Evolutionary conservation across 495 filamentous ascomycete species (phyloP), one percentile per base, ranked within the genome.

Genomic region (Schizothecium vesticola): DNA sequence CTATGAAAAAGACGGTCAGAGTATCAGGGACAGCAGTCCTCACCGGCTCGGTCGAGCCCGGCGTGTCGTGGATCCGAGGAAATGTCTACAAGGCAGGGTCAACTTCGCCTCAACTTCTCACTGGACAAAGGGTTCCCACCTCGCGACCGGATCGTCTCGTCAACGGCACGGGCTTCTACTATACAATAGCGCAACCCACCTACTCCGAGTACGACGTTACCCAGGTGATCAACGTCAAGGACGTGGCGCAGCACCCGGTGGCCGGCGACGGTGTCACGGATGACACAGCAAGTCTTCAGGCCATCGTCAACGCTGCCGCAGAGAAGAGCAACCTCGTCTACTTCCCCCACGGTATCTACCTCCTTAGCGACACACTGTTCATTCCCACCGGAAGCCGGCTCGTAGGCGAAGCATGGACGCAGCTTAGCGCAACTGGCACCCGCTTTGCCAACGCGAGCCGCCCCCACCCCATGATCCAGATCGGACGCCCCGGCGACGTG

Each of bases 291-390:
- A 77, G 79, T 8, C 79, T 91, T 56, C 87, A 89, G 68, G 70
- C 78, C 6, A 81, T 87, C 72, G 43, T 87, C 59, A 28, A 79
- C 68, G 57, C 81, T 31, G 64, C 83, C 67, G 78, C 86, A 60
- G 78, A 51, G 2, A n/a, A 13, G 6, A n/a, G 55, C 55, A 86
- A 84, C 66, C 76, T 90, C 24, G 80, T 85, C 1, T 91, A 83
- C 72, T 87, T 91, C 70, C 87, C 88, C 3, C 77, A 79, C 24
- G 88, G 89, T 12, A 82, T 82, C 0, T 91, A 91, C 71, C 73
- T 83, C 9, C 84, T 90, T 43, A 86, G 80, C 6, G 76, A 81
- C 25, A 91, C 89, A 0, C 72, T 91, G 51, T 69, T 78, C 51
- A 76, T 90, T 55, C 89, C 88, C 0, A 73, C 80, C 0, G 82